Percentiles rank a stretch among this genome's conserved stretches.
These are phyloP conservation scores for Patellifolia procumbens DNA, from an alignment of 179 eudicot genomes.

Conservation along the genomic window DNA sequence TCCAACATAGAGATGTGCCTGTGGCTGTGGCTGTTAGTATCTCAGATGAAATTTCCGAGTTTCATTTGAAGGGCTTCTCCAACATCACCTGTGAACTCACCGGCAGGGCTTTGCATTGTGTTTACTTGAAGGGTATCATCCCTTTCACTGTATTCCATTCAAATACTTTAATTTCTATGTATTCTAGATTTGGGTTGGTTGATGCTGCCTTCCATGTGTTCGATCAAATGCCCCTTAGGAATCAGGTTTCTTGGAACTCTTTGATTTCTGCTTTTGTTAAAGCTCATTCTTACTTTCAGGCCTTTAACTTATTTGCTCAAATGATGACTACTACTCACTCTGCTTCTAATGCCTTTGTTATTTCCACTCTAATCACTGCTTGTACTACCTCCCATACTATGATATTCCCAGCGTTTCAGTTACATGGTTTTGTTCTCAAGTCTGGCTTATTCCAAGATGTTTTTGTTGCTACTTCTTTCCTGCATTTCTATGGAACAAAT, in stretches of 20 bases:
- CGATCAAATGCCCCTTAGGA: slow-evolving; percentile 65
- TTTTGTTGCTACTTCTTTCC: slow-evolving; percentile 54
- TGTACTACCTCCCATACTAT: slow-evolving; percentile 47
- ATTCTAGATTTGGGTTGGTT: slow-evolving; percentile 46
- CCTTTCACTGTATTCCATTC: slow-evolving; percentile 42
- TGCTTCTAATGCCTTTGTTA: slow-evolving; percentile 45
- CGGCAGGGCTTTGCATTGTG: slow-evolving; percentile 59
- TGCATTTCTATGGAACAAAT: slow-evolving; percentile 64
- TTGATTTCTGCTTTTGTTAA: slow-evolving; percentile 63
- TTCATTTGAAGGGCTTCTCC: slow-evolving; percentile 59
- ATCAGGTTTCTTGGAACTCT: slow-evolving; percentile 72
- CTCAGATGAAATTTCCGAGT: slow-evolving; percentile 54
- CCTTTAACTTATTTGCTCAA: slow-evolving; percentile 42
- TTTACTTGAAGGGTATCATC: slow-evolving; percentile 45
- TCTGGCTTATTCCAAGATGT: slow-evolving; percentile 54
- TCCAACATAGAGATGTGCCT: no score
- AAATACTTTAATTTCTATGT: slow-evolving; percentile 73
- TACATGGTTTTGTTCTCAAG: slow-evolving; percentile 60
- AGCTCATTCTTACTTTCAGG: slow-evolving; percentile 41
- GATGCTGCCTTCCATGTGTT: slow-evolving; percentile 52
- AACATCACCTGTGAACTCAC: slow-evolving; percentile 37
- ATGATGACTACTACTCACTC: slow-evolving; percentile 41
- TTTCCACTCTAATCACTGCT: slow-evolving; percentile 65
- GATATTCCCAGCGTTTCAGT: slow-evolving; percentile 52
- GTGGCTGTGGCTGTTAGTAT: no score